Evolutionary conservation across 306 rosid genomes (phyloP), one percentile per base, ranked within the genome.

Genomic region (Bauhinia variegata): DNA sequence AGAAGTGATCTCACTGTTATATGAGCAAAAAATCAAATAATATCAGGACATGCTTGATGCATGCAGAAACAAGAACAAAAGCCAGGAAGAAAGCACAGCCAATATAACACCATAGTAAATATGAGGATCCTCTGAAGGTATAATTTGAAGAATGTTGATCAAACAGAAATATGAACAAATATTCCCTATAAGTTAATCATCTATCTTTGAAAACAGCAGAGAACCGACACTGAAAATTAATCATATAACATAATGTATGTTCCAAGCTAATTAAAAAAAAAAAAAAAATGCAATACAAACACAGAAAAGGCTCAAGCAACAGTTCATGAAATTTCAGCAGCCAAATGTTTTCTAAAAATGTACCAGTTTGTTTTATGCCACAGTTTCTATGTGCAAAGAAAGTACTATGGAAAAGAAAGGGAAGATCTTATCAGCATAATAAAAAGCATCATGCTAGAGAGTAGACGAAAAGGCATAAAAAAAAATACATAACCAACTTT

Each of bases 1-100:
- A 17, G 96, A 76, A 47, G 99, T 93, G 70, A 90, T 90, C 78
- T 93, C 97, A 73, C 99, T 89, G 85, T 51, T 16, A 58, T 16
- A 31, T n/a, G 52, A 55, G 39, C 37, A 38, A 63, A 10, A 32
- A 17, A 34, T 54, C 11, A 36, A 36, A 36, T 8, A 36, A 36
- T 36, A 36, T 0, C 41, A 5, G 9, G 41, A 36, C 41, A 36
- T 34, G 38, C 4, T 3, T 3, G 7, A 62, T 11, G 63, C 75
- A 75, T 58, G 62, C n/a, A n/a, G 51, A 52, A 7, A 50, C 54
- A 57, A 0, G 19, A 53, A 60, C n/a, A 11, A 6, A 13, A 53
- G 68, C 51, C 60, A 36, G 4, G n/a, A 19, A 71, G 59, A 54
- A 57, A 30, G 39, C 4, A 53, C 52, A 15, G 62, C 54, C 41